Base-by-base conservation (phyloP, 352 stramenopile species). In the Phytophthora brassicae region DNA sequence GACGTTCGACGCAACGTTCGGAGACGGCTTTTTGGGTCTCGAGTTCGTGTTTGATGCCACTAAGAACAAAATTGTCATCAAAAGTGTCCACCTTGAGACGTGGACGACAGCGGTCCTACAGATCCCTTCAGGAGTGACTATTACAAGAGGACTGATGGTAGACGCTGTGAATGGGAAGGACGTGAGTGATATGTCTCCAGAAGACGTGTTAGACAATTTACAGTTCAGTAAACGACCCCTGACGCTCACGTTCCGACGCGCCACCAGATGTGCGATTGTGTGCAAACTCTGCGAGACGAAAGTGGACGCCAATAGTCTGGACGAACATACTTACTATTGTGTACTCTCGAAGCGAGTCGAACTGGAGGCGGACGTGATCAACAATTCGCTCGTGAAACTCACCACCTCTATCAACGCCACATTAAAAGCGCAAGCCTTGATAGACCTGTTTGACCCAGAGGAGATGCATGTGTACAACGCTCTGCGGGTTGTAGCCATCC, bases 251-350 rank as follows among this genome's bases (percentile, higher is more conserved):
- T 95, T 95, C 41, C 74, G 69, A 22, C 73, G 68, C 19, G 72
- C 61, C 9, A 70, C 67, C 13, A 70, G 70, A 29, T 72, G 68
- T 1, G 65, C 70, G 35, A 79, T 90, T 8, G 74, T 95, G 23
- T 95, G 86, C 58, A 92, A 92, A 53, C 71, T 95, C 12, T 95
- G 86, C 39, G 86, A 95, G 60, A 84, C 71, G 29, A 80, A 78
- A 55, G 76, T 95, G 16, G 81, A 94, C 20, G 79, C 81, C 4
- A 76, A 59, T 26, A 70, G 55, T 13, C 58, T 95, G 54, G 75
- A 90, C 19, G 83, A 90, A 24, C 86, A 95, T 53, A 92, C 80
- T 0, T 85, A 90, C 22, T 94, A 77, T 35, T 95, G 86, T 29
- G 79, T 94, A 16, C 77, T 92, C 63, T 93, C 84, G 24, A 86